Evolutionary conservation across 2,329 filamentous ascomycete genomes (phyloP), one percentile per base, ranked within the genome.

Genomic region (Ilyonectria mors-panacis): DNA sequence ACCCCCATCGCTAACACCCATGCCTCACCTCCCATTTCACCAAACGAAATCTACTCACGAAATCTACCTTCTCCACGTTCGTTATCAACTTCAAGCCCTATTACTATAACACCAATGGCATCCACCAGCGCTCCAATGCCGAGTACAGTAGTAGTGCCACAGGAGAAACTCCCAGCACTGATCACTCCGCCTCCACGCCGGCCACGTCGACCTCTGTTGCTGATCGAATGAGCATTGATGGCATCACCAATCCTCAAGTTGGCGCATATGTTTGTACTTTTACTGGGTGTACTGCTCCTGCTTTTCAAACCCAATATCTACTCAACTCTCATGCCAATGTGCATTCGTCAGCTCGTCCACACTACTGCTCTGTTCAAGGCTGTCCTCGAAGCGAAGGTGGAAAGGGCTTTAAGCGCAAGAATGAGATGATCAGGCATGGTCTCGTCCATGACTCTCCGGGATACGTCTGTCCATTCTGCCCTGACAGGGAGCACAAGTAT

Each of bases 391-490:
- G 86, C 55, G 87, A 90, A 76, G 86, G 87, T 2, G 90, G 90
- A 4, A 91, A 89, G 70, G 91, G 91, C 0, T 93, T 93, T 78
- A 92, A 92, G 78, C 85, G 91, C 64, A 92, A 92, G 78, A 92
- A 92, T 72, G 91, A 92, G 77, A 92, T 92, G 90, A 92, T 92
- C 53, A 82, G 90, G 30, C 90, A 92, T 76, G 95, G 95, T 1
- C 87, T 98, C 3, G 96, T 98, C 4, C 96, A 99, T 77, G 92
- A 94, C 71, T 97, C 94, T 8, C 96, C 96, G 1, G 95, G 95
- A 67, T 99, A 98, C 76, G 91, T 97, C 33, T 99, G 96, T 79
- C 96, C 96, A 0, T 98, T 98, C 78, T 99, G 96, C 79, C 93
- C 94, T 1, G 94, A 97, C 76, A 88, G 94, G 72, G 94, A 98